Evolutionary conservation across 2,329 filamentous ascomycete genomes (phyloP), one percentile per base, ranked within the genome.

Genomic region (Teratosphaeria nubilosa): DNA sequence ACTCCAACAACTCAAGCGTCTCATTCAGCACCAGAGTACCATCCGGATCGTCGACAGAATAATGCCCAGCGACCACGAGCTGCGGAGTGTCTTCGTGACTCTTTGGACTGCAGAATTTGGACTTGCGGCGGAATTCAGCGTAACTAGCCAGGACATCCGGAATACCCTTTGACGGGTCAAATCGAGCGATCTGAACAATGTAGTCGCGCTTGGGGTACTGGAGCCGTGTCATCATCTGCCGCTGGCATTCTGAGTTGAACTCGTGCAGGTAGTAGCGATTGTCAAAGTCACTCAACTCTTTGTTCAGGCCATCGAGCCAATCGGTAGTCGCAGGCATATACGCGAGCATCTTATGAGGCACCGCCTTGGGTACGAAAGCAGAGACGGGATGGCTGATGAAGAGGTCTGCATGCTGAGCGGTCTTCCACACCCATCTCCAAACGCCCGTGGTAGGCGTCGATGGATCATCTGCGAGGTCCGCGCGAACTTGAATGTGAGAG

Each of bases 221-320:
- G 30, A 87, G 74, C 65, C 79, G 75, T n/a, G 80, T 78, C 74
- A 85, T 83, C 69, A 81, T 73, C 72, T 85, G 77, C 53, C 81
- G 71, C 65, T 81, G 74, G 72, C 83, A 85, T 69, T 82, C 77
- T 2, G 76, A 74, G 65, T 86, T 86, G 74, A 91, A 90, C n/a
- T 86, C 77, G 63, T 88, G 83, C 55, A 86, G 81, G 65, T 92
- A 92, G 73, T 87, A 90, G 13, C 82, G 81, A 6, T 80, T 77
- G 67, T 90, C 86, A 83, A 85, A 90, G 55, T 81, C 77, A 59
- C 81, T 82, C 71, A 92, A 79, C 25, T 77, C 73, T 72, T 94
- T 94, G 76, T 91, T 94, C 64, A 92, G 73, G 9, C 89, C 89
- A 69, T 94, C 89, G 3, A 91, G 78, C 86, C 88, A 94, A 71